phyloP scores from a whole-genome alignment of 768 basidiomycete genomes.

The Collybia sordida region DNA sequence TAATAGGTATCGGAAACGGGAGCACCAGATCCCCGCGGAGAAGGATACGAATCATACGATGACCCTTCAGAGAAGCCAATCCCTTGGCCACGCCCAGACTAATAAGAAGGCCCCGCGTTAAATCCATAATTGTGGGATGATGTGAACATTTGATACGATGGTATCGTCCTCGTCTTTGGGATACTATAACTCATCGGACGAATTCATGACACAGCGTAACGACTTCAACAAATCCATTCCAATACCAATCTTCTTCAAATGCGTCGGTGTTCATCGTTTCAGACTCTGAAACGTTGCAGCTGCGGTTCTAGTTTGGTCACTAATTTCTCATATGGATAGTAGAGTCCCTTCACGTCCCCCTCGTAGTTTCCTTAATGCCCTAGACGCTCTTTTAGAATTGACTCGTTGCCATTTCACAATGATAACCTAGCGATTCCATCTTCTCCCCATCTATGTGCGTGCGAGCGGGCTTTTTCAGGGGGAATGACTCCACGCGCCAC shows the following conservation, averaged over 20 bases:
- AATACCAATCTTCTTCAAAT: slow-evolving; percentile 92
- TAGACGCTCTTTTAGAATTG: slow-evolving; percentile 93
- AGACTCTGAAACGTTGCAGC: slow-evolving; percentile 85
- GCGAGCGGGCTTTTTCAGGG: slow-evolving; percentile 88
- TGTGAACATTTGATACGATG: slow-evolving; percentile 87
- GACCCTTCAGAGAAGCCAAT: slow-evolving; percentile 74
- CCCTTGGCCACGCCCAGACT: too few relatives aligned
- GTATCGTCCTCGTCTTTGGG: slow-evolving; percentile 95
- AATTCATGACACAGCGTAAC: slow-evolving; percentile 2
- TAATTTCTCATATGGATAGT: slow-evolving; percentile 95
- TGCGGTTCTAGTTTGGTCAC: slow-evolving; percentile 78
- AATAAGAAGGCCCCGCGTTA: slow-evolving; percentile 99
- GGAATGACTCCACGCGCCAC: slow-evolving; percentile 97
- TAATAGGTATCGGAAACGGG: too few relatives aligned
- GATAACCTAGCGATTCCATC: slow-evolving; percentile 92
- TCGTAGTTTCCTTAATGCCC: slow-evolving; percentile 99
- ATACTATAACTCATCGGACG: slow-evolving; percentile 53
- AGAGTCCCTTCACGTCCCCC: slow-evolving; percentile 98
- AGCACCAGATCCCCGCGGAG: too few relatives aligned
- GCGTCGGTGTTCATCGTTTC: slow-evolving; percentile 92
- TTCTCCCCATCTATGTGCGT: slow-evolving; percentile 98
- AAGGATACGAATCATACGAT: too few relatives aligned
- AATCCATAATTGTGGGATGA: slow-evolving; percentile 96
- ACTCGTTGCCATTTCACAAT: slow-evolving; percentile 93
- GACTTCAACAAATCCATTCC: slow-evolving; percentile 98